These are phyloP conservation scores for Coleophoma cylindrospora DNA, from an alignment of 2,329 filamentous ascomycete species.

Conservation along the genomic window DNA sequence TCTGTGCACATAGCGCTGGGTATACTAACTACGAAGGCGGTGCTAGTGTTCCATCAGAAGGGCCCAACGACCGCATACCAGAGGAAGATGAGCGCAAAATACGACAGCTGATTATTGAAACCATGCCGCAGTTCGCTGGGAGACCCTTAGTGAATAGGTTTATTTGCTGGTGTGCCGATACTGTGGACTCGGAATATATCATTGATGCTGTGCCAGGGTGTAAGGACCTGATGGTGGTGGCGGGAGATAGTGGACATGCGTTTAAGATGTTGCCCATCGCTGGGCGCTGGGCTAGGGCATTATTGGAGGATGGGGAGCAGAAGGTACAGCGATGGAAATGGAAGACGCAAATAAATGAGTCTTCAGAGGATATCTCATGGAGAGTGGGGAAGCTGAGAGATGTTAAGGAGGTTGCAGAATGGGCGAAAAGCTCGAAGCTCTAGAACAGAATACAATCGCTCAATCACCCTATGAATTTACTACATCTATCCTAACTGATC, in stretches of 20 bases:
- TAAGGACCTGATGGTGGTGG: constrained; percentile 34
- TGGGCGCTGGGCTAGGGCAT: no score
- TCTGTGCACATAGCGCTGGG: constrained; percentile 32
- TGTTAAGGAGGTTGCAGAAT: no score
- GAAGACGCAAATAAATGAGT: no score
- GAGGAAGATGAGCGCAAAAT: neutral
- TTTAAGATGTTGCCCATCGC: no score
- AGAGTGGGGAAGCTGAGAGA: no score
- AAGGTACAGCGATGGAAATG: no score
- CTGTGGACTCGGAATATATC: constrained; percentile 42
- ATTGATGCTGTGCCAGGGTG: constrained; percentile 43
- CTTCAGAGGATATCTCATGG: no score
- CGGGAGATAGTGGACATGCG: constrained; percentile 43
- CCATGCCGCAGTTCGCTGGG: constrained; percentile 13
- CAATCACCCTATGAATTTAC: no score
- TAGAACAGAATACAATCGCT: no score
- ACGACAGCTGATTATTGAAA: neutral
- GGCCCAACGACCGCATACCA: neutral
- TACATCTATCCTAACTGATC: no score
- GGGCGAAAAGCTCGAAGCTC: no score
- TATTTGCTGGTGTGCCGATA: constrained; percentile 48
- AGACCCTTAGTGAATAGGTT: constrained; percentile 44
- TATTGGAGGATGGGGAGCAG: no score
- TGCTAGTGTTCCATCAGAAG: neutral
- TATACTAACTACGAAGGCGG: neutral